A percentile compares a stretch with the other conserved stretches of the same genome.
Evolutionary conservation across 257 asterid genomes (phyloP).

Genomic region (Apocynum venetum): DNA sequence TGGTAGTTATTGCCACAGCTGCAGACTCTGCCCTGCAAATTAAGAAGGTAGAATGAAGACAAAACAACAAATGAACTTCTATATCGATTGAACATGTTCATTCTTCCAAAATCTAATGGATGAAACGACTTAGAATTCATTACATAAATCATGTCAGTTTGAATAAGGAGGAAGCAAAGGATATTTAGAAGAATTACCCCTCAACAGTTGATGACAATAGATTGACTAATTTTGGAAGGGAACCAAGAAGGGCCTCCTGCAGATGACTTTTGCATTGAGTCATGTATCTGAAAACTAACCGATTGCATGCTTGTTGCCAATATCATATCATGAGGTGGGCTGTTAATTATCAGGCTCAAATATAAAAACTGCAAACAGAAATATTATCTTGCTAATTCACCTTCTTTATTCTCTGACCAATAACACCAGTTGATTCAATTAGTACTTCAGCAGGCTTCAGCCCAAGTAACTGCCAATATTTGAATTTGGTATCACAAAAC

Average conservation of each 20-base stretch:
- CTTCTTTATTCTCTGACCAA: constrained; percentile 94
- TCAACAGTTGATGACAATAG: constrained; percentile 55
- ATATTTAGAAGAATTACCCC: constrained; percentile 50
- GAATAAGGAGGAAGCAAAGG: constrained; percentile 7
- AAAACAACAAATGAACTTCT: neutral
- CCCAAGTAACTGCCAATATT: constrained; percentile 57
- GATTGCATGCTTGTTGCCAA: neutral
- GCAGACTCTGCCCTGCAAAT: constrained; percentile 77
- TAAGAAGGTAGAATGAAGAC: constrained; percentile 2
- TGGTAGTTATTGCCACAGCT: constrained; percentile 96
- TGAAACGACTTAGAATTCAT: neutral
- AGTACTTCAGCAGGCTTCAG: constrained; percentile 72
- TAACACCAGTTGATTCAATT: constrained; percentile 97
- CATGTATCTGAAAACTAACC: neutral
- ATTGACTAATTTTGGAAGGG: constrained; percentile 77
- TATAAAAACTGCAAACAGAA: neutral
- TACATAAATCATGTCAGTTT: constrained; percentile 3
- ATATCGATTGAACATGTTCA: neutral
- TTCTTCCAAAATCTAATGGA: neutral
- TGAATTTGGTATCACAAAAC: constrained; percentile 17
- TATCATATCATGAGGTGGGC: neutral
- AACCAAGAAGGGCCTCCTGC: constrained; percentile 90
- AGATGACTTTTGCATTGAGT: constrained; percentile 19
- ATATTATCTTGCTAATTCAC: constrained; percentile 27
- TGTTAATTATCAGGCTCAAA: neutral